Evolutionary conservation across 2,329 filamentous ascomycete species (phyloP).

Genomic region (Dactylonectria macrodidyma): DNA sequence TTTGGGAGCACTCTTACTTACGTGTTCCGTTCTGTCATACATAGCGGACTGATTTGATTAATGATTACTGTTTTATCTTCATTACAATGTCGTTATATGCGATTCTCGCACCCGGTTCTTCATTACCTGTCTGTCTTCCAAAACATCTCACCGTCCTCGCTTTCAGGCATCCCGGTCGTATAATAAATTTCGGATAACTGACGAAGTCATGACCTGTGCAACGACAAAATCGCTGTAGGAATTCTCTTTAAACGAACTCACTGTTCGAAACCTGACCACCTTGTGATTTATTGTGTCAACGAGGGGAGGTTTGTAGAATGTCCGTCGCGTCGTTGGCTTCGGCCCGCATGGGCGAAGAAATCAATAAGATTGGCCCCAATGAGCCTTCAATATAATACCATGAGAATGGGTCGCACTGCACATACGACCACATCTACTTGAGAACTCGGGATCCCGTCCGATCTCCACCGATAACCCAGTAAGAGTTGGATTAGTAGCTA

Average conservation of each 20-base stretch:
- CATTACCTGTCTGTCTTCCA: no score
- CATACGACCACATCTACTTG: slow-evolving; percentile 7
- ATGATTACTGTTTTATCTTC: slow-evolving; percentile 43
- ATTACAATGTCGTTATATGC: slow-evolving; percentile 48
- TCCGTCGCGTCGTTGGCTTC: not conserved
- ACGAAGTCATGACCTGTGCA: not conserved
- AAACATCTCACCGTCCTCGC: slow-evolving; percentile 13
- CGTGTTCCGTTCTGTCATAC: not conserved
- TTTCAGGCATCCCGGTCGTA: not conserved
- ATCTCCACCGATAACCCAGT: slow-evolving; percentile 10
- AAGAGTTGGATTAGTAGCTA: slow-evolving; percentile 13
- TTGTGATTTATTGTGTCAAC: no score
- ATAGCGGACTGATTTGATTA: slow-evolving; percentile 22
- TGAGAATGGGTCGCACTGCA: not conserved
- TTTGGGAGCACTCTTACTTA: not conserved
- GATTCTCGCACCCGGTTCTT: slow-evolving; percentile 31
- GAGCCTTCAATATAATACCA: not conserved
- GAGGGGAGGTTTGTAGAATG: no score
- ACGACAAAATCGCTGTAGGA: slow-evolving; percentile 14
- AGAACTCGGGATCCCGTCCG: slow-evolving; percentile 11
- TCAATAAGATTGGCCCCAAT: not conserved
- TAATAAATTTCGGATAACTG: slow-evolving; percentile 20
- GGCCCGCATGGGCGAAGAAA: not conserved
- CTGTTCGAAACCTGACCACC: slow-evolving; percentile 12
- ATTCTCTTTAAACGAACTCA: not conserved